Evolutionary conservation across 352 stramenopile species (phyloP).

Genomic region (Globisporangium alternatum): DNA sequence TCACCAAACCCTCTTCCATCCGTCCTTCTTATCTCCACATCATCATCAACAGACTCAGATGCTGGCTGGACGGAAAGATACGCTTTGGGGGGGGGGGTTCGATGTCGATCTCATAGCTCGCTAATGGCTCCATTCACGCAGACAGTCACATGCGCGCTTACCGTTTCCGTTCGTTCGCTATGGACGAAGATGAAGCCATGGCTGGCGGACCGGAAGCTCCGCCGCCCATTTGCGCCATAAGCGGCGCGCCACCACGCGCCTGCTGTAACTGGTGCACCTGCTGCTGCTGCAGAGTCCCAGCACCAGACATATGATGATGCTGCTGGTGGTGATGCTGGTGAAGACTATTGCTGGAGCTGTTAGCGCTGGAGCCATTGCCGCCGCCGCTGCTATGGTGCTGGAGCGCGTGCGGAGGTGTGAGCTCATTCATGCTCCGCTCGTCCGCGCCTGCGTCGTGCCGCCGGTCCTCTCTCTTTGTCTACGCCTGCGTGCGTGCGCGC

Average conservation of each 20-base stretch:
- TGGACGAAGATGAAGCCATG: constrained; percentile 2
- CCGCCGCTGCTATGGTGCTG: constrained; percentile 17
- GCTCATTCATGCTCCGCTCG: constrained; percentile 16
- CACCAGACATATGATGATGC: not conserved
- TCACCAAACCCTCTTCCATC: constrained; percentile 10
- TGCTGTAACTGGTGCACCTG: constrained; percentile 18
- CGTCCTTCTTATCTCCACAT: constrained; percentile 8
- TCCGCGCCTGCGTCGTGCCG: not conserved
- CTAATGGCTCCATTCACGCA: not conserved
- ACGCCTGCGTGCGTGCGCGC: not conserved
- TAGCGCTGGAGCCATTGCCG: constrained; percentile 2
- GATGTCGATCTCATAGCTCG: not conserved
- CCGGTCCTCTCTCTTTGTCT: not conserved
- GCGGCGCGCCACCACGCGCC: constrained; percentile 1
- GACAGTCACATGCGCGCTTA: not conserved
- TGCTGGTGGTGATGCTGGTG: not conserved
- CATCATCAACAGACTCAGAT: not conserved
- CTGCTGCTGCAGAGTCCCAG: constrained; percentile 7
- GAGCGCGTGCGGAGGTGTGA: constrained; percentile 14
- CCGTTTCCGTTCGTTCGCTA: constrained; percentile 14
- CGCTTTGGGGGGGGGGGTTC: not conserved
- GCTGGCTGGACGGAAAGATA: not conserved
- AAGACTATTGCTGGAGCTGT: not conserved
- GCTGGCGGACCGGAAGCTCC: not conserved
- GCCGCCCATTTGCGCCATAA: constrained; percentile 1